These are phyloP conservation scores for Boletus calvinii DNA, from an alignment of 1,284 basidiomycete species.

Conservation along the genomic window DNA sequence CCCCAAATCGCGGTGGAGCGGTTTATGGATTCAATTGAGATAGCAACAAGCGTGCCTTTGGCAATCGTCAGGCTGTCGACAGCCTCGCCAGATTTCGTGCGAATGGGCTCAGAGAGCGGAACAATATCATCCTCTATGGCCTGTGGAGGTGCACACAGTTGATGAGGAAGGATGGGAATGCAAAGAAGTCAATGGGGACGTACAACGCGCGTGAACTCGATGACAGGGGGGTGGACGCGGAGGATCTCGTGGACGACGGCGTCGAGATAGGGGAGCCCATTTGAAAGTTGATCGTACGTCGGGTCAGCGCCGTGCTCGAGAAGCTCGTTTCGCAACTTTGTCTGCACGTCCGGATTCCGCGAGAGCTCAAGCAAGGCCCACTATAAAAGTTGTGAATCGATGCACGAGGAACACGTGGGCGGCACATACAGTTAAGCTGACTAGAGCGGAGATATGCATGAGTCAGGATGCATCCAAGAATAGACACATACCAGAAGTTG, in stretches of 20 bases:
- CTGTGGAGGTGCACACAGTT: conserved; percentile 23
- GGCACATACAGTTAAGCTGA: conserved; percentile 25
- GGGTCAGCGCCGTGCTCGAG: conserved; percentile 5
- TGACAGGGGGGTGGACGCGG: conserved; percentile 9
- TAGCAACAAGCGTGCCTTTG: conserved; percentile 43
- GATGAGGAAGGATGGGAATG: neutral
- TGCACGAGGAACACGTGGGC: neutral
- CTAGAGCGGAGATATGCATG: conserved; percentile 7
- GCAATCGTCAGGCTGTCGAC: conserved; percentile 41
- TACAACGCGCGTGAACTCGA: conserved; percentile 42
- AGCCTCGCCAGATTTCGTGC: conserved; percentile 35
- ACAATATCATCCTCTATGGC: conserved; percentile 52
- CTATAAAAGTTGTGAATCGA: conserved; percentile 5
- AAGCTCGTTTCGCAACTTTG: conserved; percentile 8
- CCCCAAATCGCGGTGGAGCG: conserved; percentile 49
- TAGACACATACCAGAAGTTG: conserved; percentile 37
- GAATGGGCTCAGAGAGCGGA: conserved; percentile 36
- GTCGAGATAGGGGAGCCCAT: conserved; percentile 22
- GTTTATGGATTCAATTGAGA: conserved; percentile 47
- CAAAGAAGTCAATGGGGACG: conserved; percentile 9
- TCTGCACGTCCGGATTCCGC: conserved; percentile 16
- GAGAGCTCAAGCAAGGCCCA: conserved; percentile 32
- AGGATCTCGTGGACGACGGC: conserved; percentile 26
- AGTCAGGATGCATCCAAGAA: neutral
- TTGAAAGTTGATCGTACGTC: conserved; percentile 19